These are phyloP conservation scores for Sporothrix brunneoviolacea DNA, from an alignment of 2,329 filamentous ascomycete species.

Conservation along the genomic window DNA sequence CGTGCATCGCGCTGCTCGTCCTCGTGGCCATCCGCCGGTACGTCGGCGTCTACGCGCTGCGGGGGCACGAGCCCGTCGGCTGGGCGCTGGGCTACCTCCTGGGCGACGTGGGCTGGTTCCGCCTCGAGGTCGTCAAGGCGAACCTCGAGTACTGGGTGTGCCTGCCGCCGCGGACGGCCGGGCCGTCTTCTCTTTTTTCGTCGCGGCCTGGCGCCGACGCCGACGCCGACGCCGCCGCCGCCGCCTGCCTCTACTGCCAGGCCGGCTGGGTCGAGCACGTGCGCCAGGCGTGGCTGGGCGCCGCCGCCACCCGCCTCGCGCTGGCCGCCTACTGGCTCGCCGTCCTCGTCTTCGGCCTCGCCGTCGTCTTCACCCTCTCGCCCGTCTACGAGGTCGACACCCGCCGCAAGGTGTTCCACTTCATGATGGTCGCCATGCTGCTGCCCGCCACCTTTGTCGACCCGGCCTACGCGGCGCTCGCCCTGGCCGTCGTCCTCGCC, in stretches of 20 bases:
- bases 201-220: not conserved
- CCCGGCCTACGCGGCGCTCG: conserved; percentile 73
- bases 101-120: conserved; percentile 66
- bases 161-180: conserved; percentile 44
- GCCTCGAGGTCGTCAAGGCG: conserved; percentile 62
- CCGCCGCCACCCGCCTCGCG: conserved; percentile 74
- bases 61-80: conserved; percentile 72
- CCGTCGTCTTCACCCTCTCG: conserved; percentile 67
- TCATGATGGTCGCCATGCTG: conserved; percentile 96
- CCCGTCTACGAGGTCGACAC: conserved; percentile 87
- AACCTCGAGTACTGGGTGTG: conserved; percentile 70
- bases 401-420: conserved; percentile 92
- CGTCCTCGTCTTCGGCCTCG: conserved; percentile 64
- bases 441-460: conserved; percentile 82
- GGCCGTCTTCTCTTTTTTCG: not conserved
- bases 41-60: conserved; percentile 60
- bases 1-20: conserved; percentile 57
- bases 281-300: conserved; percentile 59
- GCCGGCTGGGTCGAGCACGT: conserved; percentile 58
- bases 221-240: conserved; percentile 21
- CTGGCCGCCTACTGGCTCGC: conserved; percentile 66
- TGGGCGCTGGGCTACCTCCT: conserved; percentile 90
- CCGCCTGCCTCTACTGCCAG: conserved; percentile 33
- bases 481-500: conserved; percentile 70
- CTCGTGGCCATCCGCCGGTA: conserved; percentile 65